Base-by-base conservation (phyloP, 805 yeast species). In the Geotrichum ghanense region DNA sequence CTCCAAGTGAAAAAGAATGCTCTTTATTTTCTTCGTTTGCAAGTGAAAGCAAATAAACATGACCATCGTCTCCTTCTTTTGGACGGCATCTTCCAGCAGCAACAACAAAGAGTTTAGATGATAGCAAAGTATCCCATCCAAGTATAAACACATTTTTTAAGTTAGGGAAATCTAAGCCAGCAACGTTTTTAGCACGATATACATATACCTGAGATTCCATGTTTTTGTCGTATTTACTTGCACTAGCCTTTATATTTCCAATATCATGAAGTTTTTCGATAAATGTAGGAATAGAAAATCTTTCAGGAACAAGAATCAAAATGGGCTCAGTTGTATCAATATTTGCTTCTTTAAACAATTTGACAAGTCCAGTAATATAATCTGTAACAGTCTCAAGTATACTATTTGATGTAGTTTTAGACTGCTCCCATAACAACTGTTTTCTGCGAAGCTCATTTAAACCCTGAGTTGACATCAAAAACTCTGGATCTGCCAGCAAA, bases 61-160 rank as follows among this genome's bases (percentile, higher is more conserved):
- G 12, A 10, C 19, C 5, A 31, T 31, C 17, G 12, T 31, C 37
- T n/a, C 16, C 37, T 31, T 31, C 17, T 31, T 31, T 16, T 31
- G 37, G 37, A 12, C 74, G 42, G 16, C 42, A 39, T 22, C 42
- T 6, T 39, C 42, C 42, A 6, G 42, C 42, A 20, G 21, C 23
- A 21, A 24, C 19, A 12, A 39, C 14, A n/a, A 20, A 39, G 10
- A 39, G 25, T 17, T 22, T 39, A 12, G 42, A 39, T 20, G 42
- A 21, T n/a, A 21, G 22, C 14, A 39, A 21, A 39, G 24, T 39
- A n/a, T 39, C 25, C 42, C 42, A 39, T 5, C 42, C 42, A 22
- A 39, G 14, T 7, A 39, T n/a, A 39, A 20, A 39, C 12, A 39
- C 25, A 24, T 22, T 9, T 39, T 9, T 4, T 39, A 39, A 24